phyloP scores from a whole-genome alignment of 257 asterid species.

The Solanum commersonii region DNA sequence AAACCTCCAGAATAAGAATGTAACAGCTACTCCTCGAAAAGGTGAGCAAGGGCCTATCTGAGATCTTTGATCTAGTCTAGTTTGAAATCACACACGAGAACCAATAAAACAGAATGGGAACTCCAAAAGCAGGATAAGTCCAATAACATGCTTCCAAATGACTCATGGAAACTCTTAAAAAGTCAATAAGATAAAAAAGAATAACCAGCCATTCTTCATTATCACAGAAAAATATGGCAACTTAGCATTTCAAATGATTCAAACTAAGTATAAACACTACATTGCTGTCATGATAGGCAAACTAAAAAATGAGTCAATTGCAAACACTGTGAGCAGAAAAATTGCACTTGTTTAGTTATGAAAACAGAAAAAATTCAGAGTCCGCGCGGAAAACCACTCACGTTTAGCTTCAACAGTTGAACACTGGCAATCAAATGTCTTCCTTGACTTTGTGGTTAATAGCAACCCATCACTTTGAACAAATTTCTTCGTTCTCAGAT shows the following conservation, averaged over 20 bases:
- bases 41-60: background rate
- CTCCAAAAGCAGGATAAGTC: background rate
- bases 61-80: background rate
- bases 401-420: conserved; percentile 32
- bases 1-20: background rate
- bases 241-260: background rate
- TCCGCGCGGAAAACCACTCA: conserved; percentile 13
- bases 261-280: background rate
- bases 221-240: background rate
- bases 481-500: conserved; percentile 10
- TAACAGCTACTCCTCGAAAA: background rate
- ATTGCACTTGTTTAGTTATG: background rate
- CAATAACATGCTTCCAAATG: background rate
- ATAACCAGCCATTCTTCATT: background rate
- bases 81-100: background rate
- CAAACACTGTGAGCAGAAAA: background rate
- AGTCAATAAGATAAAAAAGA: background rate
- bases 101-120: background rate
- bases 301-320: background rate
- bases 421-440: conserved; percentile 24
- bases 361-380: background rate
- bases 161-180: background rate
- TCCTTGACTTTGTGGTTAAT: conserved; percentile 24
- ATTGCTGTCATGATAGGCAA: background rate
- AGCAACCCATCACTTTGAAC: conserved; percentile 31